Evolutionary conservation across 352 stramenopile genomes (phyloP), one percentile per base, ranked within the genome.

Genomic region (Blastocystis sp.): DNA sequence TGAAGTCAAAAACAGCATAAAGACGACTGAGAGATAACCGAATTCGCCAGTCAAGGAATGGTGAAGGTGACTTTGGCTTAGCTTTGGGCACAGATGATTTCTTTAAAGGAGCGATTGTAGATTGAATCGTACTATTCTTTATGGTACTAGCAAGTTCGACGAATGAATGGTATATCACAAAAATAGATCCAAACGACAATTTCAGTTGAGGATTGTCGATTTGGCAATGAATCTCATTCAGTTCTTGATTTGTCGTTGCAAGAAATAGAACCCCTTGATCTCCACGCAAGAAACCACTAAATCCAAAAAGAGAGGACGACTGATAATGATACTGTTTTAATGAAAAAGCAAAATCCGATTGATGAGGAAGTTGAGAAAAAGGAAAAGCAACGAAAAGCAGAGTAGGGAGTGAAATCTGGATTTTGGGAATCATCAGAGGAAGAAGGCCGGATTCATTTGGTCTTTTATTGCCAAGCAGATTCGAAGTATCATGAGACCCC

Each of bases 111-210:
- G 53, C 55, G n/a, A 64, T n/a, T 37, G 26, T 34, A 6, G 18
- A n/a, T 63, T 30, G 39, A 41, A 65, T 81, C 1, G 26, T 20
- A 43, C 53, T 66, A 9, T 13, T 54, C 16, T 85, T 85, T 3
- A 85, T 26, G 16, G 63, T 20, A 6, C 3, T 18, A 5, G 63
- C 13, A 8, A 85, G 50, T 13, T 85, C 73, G 2, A 65, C 11
- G 3, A 85, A 62, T 24, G 43, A 66, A 30, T 66, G 53, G 11
- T 66, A 66, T 6, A 85, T 39, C 11, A 68, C 54, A 45, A 53
- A 85, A 37, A 85, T 85, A n/a, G 20, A 66, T 5, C 73, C 73
- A 43, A 68, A 85, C 2, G 73, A 26, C 4, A 85, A 55, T 16
- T 62, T 47, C 34, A 45, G 20, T 39, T 13, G 63, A 11, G 55